These are phyloP conservation scores for Pseudopyrenochaeta lycopersici DNA, from an alignment of 2,329 filamentous ascomycete species.

Conservation along the genomic window DNA sequence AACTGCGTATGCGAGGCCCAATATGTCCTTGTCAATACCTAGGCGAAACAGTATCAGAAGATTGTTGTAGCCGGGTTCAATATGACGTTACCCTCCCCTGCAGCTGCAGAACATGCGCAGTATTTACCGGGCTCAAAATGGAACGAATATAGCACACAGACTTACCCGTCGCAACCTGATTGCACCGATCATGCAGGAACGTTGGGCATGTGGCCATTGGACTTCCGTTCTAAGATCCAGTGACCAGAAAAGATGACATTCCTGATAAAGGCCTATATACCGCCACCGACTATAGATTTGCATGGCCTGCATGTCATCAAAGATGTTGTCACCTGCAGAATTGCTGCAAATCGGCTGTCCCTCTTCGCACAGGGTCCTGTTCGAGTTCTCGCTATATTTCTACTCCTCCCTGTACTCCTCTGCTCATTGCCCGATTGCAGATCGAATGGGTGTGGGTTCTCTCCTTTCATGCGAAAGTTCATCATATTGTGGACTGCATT, in stretches of 20 bases:
- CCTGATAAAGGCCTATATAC: background rate
- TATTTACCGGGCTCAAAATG: background rate
- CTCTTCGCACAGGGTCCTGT: no score
- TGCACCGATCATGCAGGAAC: background rate
- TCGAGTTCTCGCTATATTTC: no score
- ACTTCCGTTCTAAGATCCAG: background rate
- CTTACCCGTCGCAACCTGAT: background rate
- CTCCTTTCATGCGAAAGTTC: no score
- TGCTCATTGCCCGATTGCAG: no score
- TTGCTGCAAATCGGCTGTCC: no score
- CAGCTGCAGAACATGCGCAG: constrained; percentile 2
- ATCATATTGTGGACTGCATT: no score
- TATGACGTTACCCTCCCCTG: constrained; percentile 11
- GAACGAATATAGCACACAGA: background rate
- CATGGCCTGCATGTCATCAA: no score
- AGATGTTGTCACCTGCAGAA: no score
- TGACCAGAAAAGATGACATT: background rate
- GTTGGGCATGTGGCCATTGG: background rate
- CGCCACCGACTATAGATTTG: no score
- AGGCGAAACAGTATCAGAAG: constrained; percentile 1
- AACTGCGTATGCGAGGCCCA: constrained; percentile 3
- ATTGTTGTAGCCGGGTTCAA: constrained; percentile 1
- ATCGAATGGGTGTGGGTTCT: no score
- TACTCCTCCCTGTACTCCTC: no score
- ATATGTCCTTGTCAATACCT: background rate